Conservation (phyloP, 805 yeast species). For the Candida bentonensis region DNA sequence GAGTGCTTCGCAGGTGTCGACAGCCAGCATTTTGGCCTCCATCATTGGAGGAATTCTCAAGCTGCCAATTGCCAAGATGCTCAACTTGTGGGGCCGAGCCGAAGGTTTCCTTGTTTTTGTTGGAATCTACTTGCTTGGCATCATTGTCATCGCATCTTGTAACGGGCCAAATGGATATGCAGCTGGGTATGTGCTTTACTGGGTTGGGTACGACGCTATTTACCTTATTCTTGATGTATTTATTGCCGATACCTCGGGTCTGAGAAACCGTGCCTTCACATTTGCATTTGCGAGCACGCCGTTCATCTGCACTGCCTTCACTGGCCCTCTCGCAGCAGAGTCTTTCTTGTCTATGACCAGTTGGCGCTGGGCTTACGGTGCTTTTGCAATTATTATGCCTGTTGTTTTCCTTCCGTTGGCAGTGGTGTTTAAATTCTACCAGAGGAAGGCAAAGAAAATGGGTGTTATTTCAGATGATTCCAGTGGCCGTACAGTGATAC, state of each 20-base stretch:
- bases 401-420: slow-evolving; percentile 19
- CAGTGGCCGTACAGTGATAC: slow-evolving; percentile 12
- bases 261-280: slow-evolving; percentile 29
- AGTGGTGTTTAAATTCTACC: slow-evolving; percentile 17
- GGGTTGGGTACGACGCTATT: slow-evolving; percentile 43
- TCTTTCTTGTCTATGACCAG: slow-evolving; percentile 11
- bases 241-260: slow-evolving; percentile 44
- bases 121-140: slow-evolving; percentile 38
- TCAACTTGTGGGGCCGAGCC: slow-evolving; percentile 44
- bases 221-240: slow-evolving; percentile 37
- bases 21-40: slow-evolving; percentile 19
- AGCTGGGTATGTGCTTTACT: slow-evolving; percentile 39
- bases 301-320: slow-evolving; percentile 22
- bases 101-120: slow-evolving; percentile 32
- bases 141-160: slow-evolving; percentile 43
- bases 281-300: slow-evolving; percentile 20
- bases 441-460: slow-evolving; percentile 17
- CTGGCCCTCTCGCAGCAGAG: slow-evolving; percentile 20
- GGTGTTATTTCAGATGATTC: slow-evolving; percentile 11
- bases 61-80: slow-evolving; percentile 30
- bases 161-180: slow-evolving; percentile 38
- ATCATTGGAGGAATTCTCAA: slow-evolving; percentile 23
- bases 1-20: slow-evolving; percentile 19
- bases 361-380: slow-evolving; percentile 41
- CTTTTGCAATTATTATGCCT: slow-evolving; percentile 33